Conservation (phyloP, 1,284 basidiomycete genomes). For the Heterobasidion occidentale region DNA sequence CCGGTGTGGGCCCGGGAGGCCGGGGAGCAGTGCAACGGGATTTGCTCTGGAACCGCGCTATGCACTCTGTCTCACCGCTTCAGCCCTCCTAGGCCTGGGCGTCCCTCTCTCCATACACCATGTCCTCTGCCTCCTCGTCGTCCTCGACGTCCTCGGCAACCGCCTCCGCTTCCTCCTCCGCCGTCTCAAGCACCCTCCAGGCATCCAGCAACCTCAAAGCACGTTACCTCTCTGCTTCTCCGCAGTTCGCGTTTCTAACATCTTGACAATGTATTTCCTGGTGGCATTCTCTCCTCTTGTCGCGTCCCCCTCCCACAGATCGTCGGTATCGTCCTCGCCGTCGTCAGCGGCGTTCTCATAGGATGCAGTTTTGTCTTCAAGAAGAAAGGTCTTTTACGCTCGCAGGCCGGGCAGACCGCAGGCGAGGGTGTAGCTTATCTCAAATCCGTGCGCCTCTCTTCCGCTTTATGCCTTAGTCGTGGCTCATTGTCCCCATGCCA, state of each 20-base stretch:
- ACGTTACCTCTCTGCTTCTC: conserved; percentile 5
- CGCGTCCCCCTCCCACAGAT: conserved; percentile 30
- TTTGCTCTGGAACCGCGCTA: too few species aligned
- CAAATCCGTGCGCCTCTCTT: conserved; percentile 59
- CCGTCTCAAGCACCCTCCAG: conserved; percentile 4
- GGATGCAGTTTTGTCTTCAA: conserved; percentile 94
- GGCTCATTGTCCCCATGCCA: neutral
- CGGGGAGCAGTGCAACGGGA: too few species aligned
- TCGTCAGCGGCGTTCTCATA: conserved; percentile 83
- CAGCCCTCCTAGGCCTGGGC: neutral
- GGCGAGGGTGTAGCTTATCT: conserved; percentile 96
- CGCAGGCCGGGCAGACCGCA: conserved; percentile 61
- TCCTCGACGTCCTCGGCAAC: conserved; percentile 2
- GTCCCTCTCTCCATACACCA: neutral
- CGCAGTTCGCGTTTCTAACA: neutral
- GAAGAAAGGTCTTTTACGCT: conserved; percentile 82
- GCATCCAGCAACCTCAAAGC: conserved; percentile 33
- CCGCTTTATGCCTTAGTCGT: neutral
- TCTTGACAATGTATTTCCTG: neutral
- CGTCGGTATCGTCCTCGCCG: conserved; percentile 76
- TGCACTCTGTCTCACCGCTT: too few species aligned
- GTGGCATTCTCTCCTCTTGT: neutral
- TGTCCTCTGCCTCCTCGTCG: conserved; percentile 8
- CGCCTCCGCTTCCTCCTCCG: conserved; percentile 4
- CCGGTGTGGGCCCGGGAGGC: too few species aligned